phyloP scores from a whole-genome alignment of 179 eudicot genomes.

The Actinidia arguta region DNA sequence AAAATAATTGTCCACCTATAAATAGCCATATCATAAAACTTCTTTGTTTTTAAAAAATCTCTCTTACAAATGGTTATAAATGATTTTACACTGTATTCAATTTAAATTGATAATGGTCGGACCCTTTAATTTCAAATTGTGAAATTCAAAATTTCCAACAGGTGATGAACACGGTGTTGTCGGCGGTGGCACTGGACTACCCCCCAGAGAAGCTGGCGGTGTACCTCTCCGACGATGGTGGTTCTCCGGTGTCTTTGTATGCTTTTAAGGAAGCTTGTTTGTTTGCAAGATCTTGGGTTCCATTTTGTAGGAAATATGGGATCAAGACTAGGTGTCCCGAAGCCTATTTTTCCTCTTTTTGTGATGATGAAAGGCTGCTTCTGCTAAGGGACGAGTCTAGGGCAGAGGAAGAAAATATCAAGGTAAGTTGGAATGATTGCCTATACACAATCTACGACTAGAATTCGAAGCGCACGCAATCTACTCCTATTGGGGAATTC shows the following conservation, averaged over 20 bases:
- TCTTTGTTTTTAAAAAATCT: neutral
- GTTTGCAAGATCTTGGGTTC: constrained; percentile 9
- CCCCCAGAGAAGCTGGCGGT: constrained; percentile 8
- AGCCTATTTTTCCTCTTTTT: constrained; percentile 1
- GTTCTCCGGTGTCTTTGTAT: neutral
- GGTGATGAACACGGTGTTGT: constrained; percentile 21
- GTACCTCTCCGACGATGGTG: constrained; percentile 21
- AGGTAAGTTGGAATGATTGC: too few relatives aligned
- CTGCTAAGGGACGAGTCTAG: constrained; percentile 21
- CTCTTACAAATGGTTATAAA: neutral
- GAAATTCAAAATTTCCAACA: too few relatives aligned
- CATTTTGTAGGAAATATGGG: constrained; percentile 2
- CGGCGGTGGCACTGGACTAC: constrained; percentile 24
- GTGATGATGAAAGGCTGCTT: neutral
- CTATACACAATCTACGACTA: too few relatives aligned
- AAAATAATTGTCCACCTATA: too few relatives aligned
- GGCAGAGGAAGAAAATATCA: constrained; percentile 26
- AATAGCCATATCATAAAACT: too few relatives aligned
- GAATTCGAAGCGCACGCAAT: too few relatives aligned
- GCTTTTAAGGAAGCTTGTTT: constrained; percentile 6
- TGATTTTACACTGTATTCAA: neutral
- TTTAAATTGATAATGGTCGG: neutral
- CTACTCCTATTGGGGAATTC: too few relatives aligned
- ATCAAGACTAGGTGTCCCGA: neutral
- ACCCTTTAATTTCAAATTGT: too few relatives aligned